Base-by-base conservation (phyloP, 2,329 filamentous ascomycete species). In the Monosporascus sp. region DNA sequence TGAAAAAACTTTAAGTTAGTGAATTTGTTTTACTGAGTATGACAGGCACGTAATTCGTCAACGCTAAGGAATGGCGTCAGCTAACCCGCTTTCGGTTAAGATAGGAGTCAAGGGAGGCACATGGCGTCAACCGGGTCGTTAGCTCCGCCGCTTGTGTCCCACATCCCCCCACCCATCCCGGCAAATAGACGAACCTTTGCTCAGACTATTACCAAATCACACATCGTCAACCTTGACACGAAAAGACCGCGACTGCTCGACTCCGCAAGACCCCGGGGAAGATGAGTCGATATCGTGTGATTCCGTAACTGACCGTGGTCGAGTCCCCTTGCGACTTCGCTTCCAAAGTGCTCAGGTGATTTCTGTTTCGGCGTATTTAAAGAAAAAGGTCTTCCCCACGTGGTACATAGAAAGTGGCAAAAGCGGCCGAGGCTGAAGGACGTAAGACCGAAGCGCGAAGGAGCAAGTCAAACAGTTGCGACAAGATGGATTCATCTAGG, bases 401-500 rank as follows among this genome's bases (percentile, higher is more conserved):
- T 34, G 31, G 31, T 34, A 11, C 31, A 11, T 14, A 34, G 9
- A 14, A 11, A 31, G 27, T 14, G 31, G 31, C 5, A 34, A 14
- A 34, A 11, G 6, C 31, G 4, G 31, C 11, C 31, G 31, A 34
- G 5, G 11, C 31, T 34, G 9, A 34, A 34, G 4, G 31, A 34
- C 31, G 31, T 34, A 34, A 34, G 11, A 34, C 9, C 31, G 20
- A 37, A 38, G 22, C 31, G 9, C 34, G 27, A 47, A 17, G 34
- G 48, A 11, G 48, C 20, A 36, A 25, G n/a, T n/a, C 3, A 20
- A 51, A 25, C 18, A 20, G 17, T 34, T 38, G 8, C 18, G 25
- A 49, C 46, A 54, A 42, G 22, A 68, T 68, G 65, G 52, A 60
- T 15, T 22, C 39, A 4, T 57, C 56, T 15, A 63, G 65, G 7